These are phyloP conservation scores for Hymenoscyphus repandus DNA, from an alignment of 2,329 filamentous ascomycete genomes.

Conservation along the genomic window DNA sequence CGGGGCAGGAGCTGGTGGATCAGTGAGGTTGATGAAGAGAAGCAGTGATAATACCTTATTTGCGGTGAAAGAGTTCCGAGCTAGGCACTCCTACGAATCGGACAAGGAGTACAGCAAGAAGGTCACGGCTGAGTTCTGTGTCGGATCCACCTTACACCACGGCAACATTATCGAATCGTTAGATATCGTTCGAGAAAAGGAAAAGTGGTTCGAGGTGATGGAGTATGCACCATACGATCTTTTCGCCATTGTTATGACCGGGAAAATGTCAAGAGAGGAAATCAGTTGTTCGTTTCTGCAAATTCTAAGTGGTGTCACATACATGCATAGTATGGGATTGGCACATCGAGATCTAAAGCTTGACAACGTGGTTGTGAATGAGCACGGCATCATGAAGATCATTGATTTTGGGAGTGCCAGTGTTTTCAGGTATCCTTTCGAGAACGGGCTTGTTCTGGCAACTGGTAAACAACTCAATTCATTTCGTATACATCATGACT, in stretches of 20 bases:
- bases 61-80: conserved; percentile 94
- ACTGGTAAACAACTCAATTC: conserved; percentile 54
- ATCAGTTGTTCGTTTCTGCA: conserved; percentile 88
- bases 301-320: conserved; percentile 89
- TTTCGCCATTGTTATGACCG: conserved; percentile 98
- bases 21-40: conserved; percentile 88
- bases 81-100: conserved; percentile 86
- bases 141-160: conserved; percentile 93
- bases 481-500: background rate
- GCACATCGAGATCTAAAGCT: conserved; percentile 94
- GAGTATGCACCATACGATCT: conserved; percentile 95
- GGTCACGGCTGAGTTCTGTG: conserved; percentile 95
- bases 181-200: conserved; percentile 91
- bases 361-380: conserved; percentile 96
- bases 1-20: conserved; percentile 89
- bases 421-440: conserved; percentile 96
- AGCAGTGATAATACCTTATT: conserved; percentile 91
- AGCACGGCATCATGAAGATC: conserved; percentile 97
- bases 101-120: conserved; percentile 98
- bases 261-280: conserved; percentile 90
- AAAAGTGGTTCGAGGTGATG: conserved; percentile 98
- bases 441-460: conserved; percentile 77
- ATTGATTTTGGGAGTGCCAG: conserved; percentile 98
- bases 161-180: conserved; percentile 98
- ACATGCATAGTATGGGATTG: conserved; percentile 89